Percentiles rank a stretch among this genome's conserved stretches.
Conservation (phyloP, 169 alveolate genomes). For the Plasmodium sp. region DNA sequence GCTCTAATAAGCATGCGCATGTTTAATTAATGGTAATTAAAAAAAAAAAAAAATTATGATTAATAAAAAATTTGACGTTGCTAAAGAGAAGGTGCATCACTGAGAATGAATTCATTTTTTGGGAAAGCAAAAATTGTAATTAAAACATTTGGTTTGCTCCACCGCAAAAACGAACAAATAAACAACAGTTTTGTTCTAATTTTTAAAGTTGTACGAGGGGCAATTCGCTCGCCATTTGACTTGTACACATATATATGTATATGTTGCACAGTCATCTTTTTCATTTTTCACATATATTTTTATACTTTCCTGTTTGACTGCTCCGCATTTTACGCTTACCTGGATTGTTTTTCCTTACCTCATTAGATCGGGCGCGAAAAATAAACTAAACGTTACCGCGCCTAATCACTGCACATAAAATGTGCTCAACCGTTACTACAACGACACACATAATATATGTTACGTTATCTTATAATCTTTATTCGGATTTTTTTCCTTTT, state of each 20-base stretch:
- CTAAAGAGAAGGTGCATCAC: neutral
- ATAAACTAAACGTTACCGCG: neutral
- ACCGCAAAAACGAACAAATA: neutral
- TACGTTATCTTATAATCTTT: neutral
- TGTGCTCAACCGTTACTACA: neutral
- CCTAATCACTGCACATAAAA: neutral
- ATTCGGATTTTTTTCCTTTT: neutral
- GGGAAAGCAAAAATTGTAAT: neutral
- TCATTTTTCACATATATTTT: neutral
- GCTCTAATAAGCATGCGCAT: neutral
- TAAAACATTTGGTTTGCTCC: neutral
- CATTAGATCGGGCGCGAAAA: neutral
- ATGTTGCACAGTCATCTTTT: neutral
- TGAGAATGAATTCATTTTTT: neutral
- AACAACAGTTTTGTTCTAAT: neutral
- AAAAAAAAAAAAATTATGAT: neutral
- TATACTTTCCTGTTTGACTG: neutral
- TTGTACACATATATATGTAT: neutral
- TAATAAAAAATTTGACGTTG: neutral
- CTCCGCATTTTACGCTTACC: neutral
- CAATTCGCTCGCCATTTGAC: neutral
- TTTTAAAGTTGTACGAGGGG: neutral
- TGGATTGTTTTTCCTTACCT: neutral
- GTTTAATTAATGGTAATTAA: neutral
- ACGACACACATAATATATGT: neutral